Evolutionary conservation across 169 alveolate species (phyloP).

Genomic region (Eimeria praecox): DNA sequence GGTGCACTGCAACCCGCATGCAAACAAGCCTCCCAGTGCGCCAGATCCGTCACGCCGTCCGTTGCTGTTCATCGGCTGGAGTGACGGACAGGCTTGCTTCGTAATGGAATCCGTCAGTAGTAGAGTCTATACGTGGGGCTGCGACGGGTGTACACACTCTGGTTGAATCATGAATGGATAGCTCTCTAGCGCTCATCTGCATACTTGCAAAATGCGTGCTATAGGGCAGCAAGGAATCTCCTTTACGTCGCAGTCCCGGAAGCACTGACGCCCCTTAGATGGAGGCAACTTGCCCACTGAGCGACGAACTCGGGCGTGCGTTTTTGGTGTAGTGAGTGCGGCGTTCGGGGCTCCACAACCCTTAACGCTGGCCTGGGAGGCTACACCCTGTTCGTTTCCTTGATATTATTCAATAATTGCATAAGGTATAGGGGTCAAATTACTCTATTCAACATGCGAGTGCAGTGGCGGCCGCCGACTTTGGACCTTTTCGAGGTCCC

Average conservation of each 20-base stretch:
- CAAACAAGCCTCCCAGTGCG: constrained; percentile 14
- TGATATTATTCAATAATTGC: background rate
- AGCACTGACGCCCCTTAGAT: constrained; percentile 35
- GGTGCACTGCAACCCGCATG: constrained; percentile 26
- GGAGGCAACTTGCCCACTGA: constrained; percentile 75
- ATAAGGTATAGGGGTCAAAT: background rate
- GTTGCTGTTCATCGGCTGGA: constrained; percentile 1
- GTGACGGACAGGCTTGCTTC: background rate
- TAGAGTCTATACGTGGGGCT: constrained; percentile 5
- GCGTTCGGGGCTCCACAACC: constrained; percentile 13
- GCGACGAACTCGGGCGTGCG: constrained; percentile 51
- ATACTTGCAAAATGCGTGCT: constrained; percentile 76
- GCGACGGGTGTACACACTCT: background rate
- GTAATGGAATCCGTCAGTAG: background rate
- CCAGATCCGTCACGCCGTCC: background rate
- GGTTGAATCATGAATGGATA: background rate
- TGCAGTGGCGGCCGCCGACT: constrained; percentile 30
- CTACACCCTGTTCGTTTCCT: constrained; percentile 21
- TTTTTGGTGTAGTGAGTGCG: constrained; percentile 31
- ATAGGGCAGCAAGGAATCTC: constrained; percentile 54
- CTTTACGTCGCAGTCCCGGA: constrained; percentile 48
- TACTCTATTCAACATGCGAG: constrained; percentile 43
- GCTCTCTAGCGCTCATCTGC: constrained; percentile 47
- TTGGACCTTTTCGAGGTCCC: constrained; percentile 10
- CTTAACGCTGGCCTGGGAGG: background rate